Percentiles rank a stretch among this genome's conserved stretches.
Evolutionary conservation across 345 rosid species (phyloP).

Genomic region (Hibiscus tridactylites): DNA sequence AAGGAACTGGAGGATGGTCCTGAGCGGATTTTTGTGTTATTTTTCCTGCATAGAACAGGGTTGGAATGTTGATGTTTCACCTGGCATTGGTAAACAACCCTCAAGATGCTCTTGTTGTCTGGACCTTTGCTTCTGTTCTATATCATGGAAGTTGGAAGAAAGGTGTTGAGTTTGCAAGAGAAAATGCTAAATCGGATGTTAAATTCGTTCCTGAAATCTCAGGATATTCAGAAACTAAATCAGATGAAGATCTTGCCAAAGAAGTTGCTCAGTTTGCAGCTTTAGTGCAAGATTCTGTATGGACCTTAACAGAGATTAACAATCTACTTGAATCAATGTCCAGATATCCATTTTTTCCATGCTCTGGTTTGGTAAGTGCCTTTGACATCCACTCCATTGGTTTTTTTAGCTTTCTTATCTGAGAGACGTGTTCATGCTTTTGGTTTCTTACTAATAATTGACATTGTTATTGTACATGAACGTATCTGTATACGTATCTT

Average conservation of each 20-base stretch:
- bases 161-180: slow-evolving; percentile 58
- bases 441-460: neutral
- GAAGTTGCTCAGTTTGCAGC: slow-evolving; percentile 49
- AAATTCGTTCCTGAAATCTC: slow-evolving; percentile 54
- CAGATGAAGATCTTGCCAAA: slow-evolving; percentile 53
- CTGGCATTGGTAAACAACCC: slow-evolving; percentile 63
- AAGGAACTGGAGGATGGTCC: neutral
- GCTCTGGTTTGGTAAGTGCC: slow-evolving; percentile 49
- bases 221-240: slow-evolving; percentile 32
- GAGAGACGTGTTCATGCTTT: neutral
- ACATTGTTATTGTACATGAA: neutral
- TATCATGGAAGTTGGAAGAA: slow-evolving; percentile 60
- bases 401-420: neutral
- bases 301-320: slow-evolving; percentile 31
- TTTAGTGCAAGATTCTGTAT: slow-evolving; percentile 36
- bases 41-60: slow-evolving; percentile 38
- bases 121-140: slow-evolving; percentile 65
- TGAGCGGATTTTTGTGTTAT: neutral
- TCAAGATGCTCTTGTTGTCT: slow-evolving; percentile 61
- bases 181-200: slow-evolving; percentile 26
- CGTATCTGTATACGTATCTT: neutral
- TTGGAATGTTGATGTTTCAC: slow-evolving; percentile 82
- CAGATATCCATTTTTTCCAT: slow-evolving; percentile 27
- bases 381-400: neutral
- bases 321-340: slow-evolving; percentile 28